A percentile compares a stretch with the other conserved stretches of the same genome.
Conservation (phyloP, 352 stramenopile species). For the Phytopythium montanum region DNA sequence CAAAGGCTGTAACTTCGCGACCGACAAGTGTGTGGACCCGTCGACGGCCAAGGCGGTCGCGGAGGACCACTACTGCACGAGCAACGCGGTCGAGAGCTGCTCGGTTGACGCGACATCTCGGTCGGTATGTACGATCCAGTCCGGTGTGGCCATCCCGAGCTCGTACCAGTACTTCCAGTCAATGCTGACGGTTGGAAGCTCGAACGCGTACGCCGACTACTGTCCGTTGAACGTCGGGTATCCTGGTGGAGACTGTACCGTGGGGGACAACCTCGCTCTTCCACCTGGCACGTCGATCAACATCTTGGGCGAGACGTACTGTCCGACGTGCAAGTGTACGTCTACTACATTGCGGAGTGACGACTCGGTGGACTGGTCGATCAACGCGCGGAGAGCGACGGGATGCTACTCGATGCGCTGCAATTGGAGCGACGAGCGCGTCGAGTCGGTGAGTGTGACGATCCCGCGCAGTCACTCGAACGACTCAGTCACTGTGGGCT, state of each 20-base stretch:
- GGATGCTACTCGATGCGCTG: conserved; percentile 69
- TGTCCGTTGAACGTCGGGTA: conserved; percentile 67
- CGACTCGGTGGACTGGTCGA: conserved; percentile 43
- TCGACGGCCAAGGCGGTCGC: conserved; percentile 27
- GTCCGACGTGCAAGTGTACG: conserved; percentile 63
- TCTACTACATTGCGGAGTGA: conserved; percentile 46
- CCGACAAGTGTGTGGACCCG: conserved; percentile 53
- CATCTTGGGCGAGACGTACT: conserved; percentile 70
- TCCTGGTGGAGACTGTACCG: conserved; percentile 44
- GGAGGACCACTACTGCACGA: conserved; percentile 51
- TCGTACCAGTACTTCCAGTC: conserved; percentile 58
- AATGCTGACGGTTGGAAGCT: conserved; percentile 31
- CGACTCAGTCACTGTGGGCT: conserved; percentile 35
- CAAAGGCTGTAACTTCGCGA: too few relatives aligned
- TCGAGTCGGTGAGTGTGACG: conserved; percentile 33
- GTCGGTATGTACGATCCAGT: conserved; percentile 44
- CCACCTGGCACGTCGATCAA: conserved; percentile 43
- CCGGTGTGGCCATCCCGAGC: conserved; percentile 28
- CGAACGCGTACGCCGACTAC: conserved; percentile 58
- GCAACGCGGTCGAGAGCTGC: conserved; percentile 41
- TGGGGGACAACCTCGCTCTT: conserved; percentile 35
- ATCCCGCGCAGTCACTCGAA: conserved; percentile 28
- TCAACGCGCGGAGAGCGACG: conserved; percentile 40
- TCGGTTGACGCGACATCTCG: conserved; percentile 62
- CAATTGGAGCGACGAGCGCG: conserved; percentile 3